These are phyloP conservation scores for Aureobasidium mangrovei DNA, from an alignment of 2,329 filamentous ascomycete genomes.

Conservation along the genomic window DNA sequence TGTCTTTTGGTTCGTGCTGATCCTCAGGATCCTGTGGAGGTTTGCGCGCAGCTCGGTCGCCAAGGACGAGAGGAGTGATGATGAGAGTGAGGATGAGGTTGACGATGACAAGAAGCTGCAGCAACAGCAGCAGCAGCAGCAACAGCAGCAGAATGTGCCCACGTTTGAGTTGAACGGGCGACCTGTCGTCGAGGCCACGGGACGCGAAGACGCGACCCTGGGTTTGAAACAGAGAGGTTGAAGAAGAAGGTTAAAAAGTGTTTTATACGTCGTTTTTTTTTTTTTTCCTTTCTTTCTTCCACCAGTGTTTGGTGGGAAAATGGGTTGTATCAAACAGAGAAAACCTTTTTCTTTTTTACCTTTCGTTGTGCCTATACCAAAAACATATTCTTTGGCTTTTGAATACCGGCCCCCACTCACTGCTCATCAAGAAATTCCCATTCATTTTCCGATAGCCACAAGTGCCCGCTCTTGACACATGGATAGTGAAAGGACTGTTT, in stretches of 20 bases:
- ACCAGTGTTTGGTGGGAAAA: no score
- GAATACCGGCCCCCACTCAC: no score
- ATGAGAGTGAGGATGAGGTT: constrained; percentile 51
- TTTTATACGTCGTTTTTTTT: no score
- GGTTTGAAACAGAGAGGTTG: background rate
- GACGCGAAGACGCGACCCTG: background rate
- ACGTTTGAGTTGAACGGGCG: background rate
- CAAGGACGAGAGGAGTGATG: constrained; percentile 65
- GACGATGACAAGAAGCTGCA: constrained; percentile 17
- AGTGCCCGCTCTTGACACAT: no score
- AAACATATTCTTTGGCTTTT: no score
- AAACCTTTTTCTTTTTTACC: no score
- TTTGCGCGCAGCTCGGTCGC: constrained; percentile 54
- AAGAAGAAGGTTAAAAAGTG: background rate
- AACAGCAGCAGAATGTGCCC: background rate
- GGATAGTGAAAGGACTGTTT: no score
- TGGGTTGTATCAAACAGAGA: no score
- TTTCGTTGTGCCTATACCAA: no score
- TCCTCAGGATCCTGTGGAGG: constrained; percentile 64
- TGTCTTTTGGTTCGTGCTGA: constrained; percentile 73
- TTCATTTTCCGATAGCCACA: no score
- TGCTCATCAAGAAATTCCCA: no score
- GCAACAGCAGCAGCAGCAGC: background rate
- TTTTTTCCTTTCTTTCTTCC: no score
- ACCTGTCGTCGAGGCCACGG: background rate